Percentiles rank a stretch among this genome's conserved stretches.
These are phyloP conservation scores for Tetracentron sinense DNA, from an alignment of 164 flowering plant genomes.

Conservation along the genomic window DNA sequence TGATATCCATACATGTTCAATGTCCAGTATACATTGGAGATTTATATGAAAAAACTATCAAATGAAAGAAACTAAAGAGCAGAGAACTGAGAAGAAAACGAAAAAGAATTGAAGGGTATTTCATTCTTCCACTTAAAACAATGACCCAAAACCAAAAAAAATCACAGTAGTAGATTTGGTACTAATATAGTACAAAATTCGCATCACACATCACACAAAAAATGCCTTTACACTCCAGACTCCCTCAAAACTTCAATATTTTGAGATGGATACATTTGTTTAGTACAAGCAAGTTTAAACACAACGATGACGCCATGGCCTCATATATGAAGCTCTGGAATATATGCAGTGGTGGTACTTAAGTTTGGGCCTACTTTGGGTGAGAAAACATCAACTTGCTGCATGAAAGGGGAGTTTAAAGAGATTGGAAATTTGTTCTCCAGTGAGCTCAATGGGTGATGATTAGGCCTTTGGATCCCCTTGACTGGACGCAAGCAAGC, in stretches of 20 bases:
- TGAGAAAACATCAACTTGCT: slow-evolving; percentile 33
- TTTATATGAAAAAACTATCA: too few relatives aligned
- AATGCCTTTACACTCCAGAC: too few relatives aligned
- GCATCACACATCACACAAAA: not conserved
- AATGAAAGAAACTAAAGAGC: too few relatives aligned
- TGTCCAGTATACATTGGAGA: too few relatives aligned
- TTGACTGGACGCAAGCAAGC: slow-evolving; percentile 53
- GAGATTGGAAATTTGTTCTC: slow-evolving; percentile 52
- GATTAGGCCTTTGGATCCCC: slow-evolving; percentile 23
- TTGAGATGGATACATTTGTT: not conserved
- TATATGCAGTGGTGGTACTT: slow-evolving; percentile 37
- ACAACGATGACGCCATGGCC: not conserved
- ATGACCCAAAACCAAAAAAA: too few relatives aligned
- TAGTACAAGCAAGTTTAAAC: not conserved
- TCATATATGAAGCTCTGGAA: slow-evolving; percentile 12
- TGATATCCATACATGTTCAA: too few relatives aligned
- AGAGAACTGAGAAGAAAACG: too few relatives aligned
- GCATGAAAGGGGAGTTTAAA: slow-evolving; percentile 17
- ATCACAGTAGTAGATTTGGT: too few relatives aligned
- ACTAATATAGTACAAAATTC: not conserved
- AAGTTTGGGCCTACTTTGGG: slow-evolving; percentile 37
- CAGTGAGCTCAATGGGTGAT: slow-evolving; percentile 48
- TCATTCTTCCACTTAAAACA: too few relatives aligned
- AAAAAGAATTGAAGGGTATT: too few relatives aligned
- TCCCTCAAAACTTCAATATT: not conserved